Evolutionary conservation across 306 rosid species (phyloP), one percentile per base, ranked within the genome.

Genomic region (Carpinus fangiana): DNA sequence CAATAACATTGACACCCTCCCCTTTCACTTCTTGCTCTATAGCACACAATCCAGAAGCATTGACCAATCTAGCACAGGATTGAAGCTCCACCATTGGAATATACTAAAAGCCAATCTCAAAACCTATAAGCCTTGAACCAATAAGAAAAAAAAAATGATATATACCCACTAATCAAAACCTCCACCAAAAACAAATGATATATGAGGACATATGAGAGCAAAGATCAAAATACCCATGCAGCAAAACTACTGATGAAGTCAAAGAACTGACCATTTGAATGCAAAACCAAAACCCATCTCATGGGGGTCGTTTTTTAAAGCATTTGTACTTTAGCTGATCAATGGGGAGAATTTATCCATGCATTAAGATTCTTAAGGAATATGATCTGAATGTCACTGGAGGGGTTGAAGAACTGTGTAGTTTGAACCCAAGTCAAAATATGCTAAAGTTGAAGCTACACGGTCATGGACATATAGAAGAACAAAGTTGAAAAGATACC

Each of bases 41-140:
- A 4, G 48, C 88, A 83, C 91, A 73, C 62, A 86, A 84, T 69
- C 88, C 82, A 2, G 91, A 83, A 74, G 86, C 86, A 87, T 80
- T 88, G 73, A 86, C 88, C 76, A 89, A 81, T 74, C 84, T 82
- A 75, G 87, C 82, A 86, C 90, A 82, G 52, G 92, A 72, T 85
- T 89, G 90, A 70, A 85, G 80, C 84, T 91, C 87, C 79, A 89
- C 91, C 98, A 90, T 91, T 81, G 56, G 56, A 41, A 28, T 57
- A 64, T 20, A 70, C 53, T 34, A 34, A 55, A 74, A 48, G 79
- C 38, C 54, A 77, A 76, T 84, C 54, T 70, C 54, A 80, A 52
- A 76, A 69, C 13, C 21, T 46, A 51, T 34, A 31, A 66, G 48
- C 43, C 54, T 69, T 59, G 45, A 69, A 76, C 78, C 8, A 57